phyloP scores from a whole-genome alignment of 2,329 filamentous ascomycete genomes.

The Podosphaera aphanis region DNA sequence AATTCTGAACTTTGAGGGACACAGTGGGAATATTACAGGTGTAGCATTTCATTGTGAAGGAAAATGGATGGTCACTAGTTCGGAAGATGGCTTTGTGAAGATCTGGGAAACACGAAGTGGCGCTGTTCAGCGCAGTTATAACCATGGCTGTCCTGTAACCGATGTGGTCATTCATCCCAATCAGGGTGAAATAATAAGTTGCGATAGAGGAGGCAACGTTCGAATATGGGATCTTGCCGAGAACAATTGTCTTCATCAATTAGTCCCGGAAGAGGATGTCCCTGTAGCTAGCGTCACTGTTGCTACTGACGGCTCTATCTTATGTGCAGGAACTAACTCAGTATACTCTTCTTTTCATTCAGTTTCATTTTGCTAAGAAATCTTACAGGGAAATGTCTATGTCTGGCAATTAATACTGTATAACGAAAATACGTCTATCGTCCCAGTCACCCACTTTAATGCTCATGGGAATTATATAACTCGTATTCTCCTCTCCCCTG shows the following conservation, averaged over 20 bases:
- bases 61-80: slow-evolving; percentile 98
- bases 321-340: slow-evolving; percentile 80
- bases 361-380: neutral
- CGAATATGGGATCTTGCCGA: slow-evolving; percentile 91
- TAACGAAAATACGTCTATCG: slow-evolving; percentile 42
- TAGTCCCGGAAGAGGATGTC: slow-evolving; percentile 90
- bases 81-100: slow-evolving; percentile 50
- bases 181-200: slow-evolving; percentile 92
- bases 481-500: slow-evolving; percentile 48
- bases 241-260: slow-evolving; percentile 88
- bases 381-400: slow-evolving; percentile 70
- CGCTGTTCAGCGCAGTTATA: slow-evolving; percentile 70
- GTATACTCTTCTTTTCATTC: slow-evolving; percentile 24
- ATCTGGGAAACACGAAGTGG: slow-evolving; percentile 17
- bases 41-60: slow-evolving; percentile 96
- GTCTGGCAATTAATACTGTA: slow-evolving; percentile 78
- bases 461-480: slow-evolving; percentile 54
- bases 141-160: slow-evolving; percentile 70
- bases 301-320: slow-evolving; percentile 73
- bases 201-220: slow-evolving; percentile 78
- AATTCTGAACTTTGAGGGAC: slow-evolving; percentile 80
- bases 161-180: slow-evolving; percentile 99
- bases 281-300: slow-evolving; percentile 87
- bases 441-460: slow-evolving; percentile 48
- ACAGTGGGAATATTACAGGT: slow-evolving; percentile 86